These are phyloP conservation scores for Cardamine occulta DNA, from an alignment of 345 rosid genomes.

Conservation along the genomic window DNA sequence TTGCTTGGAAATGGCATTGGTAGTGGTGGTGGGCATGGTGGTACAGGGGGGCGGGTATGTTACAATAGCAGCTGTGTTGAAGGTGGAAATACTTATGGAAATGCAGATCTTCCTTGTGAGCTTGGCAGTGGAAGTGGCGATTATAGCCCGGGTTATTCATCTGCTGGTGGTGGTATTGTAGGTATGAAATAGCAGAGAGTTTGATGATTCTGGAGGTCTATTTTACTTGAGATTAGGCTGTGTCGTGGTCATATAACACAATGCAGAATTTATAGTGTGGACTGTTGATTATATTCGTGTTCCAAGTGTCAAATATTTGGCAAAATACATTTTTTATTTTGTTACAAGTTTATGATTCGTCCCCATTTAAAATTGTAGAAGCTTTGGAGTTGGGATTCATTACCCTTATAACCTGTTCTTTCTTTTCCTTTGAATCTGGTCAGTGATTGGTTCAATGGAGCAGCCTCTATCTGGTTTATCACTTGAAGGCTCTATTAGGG, in stretches of 20 bases:
- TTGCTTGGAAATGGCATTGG: slow-evolving; percentile 71
- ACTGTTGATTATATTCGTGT: slow-evolving; percentile 23
- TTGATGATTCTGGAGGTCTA: slow-evolving; percentile 18
- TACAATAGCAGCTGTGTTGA: slow-evolving; percentile 59
- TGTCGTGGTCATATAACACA: slow-evolving; percentile 5
- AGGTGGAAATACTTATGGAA: slow-evolving; percentile 91
- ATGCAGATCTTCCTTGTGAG: slow-evolving; percentile 87
- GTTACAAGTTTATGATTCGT: slow-evolving; percentile 17
- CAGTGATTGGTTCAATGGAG: slow-evolving; percentile 96
- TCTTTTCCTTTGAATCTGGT: slow-evolving; percentile 37
- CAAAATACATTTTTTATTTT: background rate
- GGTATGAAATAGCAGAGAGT: slow-evolving; percentile 52
- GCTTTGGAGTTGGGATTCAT: slow-evolving; percentile 25
- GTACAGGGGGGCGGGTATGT: slow-evolving; percentile 86
- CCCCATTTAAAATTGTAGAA: background rate
- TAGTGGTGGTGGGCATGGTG: slow-evolving; percentile 99
- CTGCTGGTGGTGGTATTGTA: slow-evolving; percentile 95
- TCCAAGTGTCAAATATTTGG: slow-evolving; percentile 10
- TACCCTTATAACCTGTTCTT: slow-evolving; percentile 26
- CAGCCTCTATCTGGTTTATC: slow-evolving; percentile 89
- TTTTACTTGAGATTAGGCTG: slow-evolving; percentile 26
- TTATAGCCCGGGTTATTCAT: slow-evolving; percentile 57
- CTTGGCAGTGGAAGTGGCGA: slow-evolving; percentile 99
- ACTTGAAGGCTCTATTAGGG: slow-evolving; percentile 71
- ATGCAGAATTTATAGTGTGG: slow-evolving; percentile 24